Percentiles rank a stretch among this genome's conserved stretches.
Evolutionary conservation across 208 protist genomes (phyloP).

Genomic region (Porcisia hertigi): DNA sequence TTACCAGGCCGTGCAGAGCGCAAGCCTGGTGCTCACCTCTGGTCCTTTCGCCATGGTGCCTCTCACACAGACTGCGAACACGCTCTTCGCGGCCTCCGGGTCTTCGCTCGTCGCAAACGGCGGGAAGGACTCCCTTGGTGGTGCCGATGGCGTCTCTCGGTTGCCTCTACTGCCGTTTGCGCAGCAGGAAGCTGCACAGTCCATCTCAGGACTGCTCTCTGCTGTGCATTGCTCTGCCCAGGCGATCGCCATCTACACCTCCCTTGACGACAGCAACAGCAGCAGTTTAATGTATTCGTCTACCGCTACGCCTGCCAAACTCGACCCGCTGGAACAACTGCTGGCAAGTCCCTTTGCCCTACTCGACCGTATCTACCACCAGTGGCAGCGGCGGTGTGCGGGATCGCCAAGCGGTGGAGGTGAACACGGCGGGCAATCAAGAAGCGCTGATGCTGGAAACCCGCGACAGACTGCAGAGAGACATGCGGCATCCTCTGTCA

Average conservation of each 20-base stretch:
- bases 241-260: slow-evolving; percentile 5
- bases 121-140: not conserved
- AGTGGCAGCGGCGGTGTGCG: slow-evolving; percentile 7
- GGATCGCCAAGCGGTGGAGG: not conserved
- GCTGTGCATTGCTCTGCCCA: slow-evolving; percentile 20
- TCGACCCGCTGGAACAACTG: slow-evolving; percentile 26
- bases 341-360: slow-evolving; percentile 36
- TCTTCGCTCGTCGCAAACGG: not conserved
- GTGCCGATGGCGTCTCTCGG: not conserved
- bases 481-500: slow-evolving; percentile 3
- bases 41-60: slow-evolving; percentile 28
- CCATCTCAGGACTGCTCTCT: slow-evolving; percentile 15
- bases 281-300: not conserved
- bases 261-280: not conserved
- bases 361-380: slow-evolving; percentile 29
- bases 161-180: slow-evolving; percentile 27
- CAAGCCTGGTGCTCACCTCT: slow-evolving; percentile 20
- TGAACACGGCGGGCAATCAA: not conserved
- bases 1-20: slow-evolving; percentile 27
- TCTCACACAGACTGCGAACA: slow-evolving; percentile 26
- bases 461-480: not conserved
- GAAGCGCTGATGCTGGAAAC: not conserved
- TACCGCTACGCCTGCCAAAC: no score
- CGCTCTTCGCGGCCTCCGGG: slow-evolving; percentile 12
- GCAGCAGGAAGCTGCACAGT: slow-evolving; percentile 16